Percentiles rank a stretch among this genome's conserved stretches.
Conservation (phyloP, 148 eudicot species). For the Rheum nobile region DNA sequence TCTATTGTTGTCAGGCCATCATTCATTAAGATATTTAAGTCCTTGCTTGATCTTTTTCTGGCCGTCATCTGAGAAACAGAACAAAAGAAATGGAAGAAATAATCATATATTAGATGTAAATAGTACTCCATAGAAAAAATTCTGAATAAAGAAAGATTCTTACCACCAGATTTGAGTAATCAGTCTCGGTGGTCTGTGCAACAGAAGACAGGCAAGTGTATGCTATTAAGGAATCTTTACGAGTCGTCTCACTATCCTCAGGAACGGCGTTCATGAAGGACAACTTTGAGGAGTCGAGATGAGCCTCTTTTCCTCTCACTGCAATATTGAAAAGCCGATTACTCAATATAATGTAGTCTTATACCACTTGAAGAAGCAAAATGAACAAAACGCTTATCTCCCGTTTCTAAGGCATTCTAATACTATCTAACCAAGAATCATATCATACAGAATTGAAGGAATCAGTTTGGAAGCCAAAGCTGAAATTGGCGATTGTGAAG, state of each 20-base stretch:
- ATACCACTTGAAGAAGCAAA: background rate
- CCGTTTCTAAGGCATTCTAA: background rate
- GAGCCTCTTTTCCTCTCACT: constrained; percentile 54
- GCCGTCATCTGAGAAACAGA: constrained; percentile 14
- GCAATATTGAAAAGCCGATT: constrained; percentile 14
- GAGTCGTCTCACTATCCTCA: constrained; percentile 34
- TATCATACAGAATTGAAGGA: background rate
- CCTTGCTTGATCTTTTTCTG: constrained; percentile 19
- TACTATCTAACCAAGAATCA: background rate
- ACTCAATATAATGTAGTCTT: background rate
- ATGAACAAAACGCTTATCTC: background rate
- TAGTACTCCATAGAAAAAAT: background rate
- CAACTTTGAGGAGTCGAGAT: constrained; percentile 34
- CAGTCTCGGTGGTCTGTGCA: constrained; percentile 32
- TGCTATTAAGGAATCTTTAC: constrained; percentile 29
- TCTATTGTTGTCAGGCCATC: constrained; percentile 13
- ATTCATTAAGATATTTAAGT: constrained; percentile 18
- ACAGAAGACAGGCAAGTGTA: constrained; percentile 29
- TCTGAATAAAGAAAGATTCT: constrained; percentile 14
- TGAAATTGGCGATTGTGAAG: background rate
- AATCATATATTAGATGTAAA: background rate
- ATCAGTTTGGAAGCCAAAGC: background rate
- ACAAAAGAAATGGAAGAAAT: background rate
- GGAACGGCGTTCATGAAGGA: constrained; percentile 29
- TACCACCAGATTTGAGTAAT: constrained; percentile 34